Evolutionary conservation across 768 basidiomycete species (phyloP).

Genomic region (Strobilomyces confusus): DNA sequence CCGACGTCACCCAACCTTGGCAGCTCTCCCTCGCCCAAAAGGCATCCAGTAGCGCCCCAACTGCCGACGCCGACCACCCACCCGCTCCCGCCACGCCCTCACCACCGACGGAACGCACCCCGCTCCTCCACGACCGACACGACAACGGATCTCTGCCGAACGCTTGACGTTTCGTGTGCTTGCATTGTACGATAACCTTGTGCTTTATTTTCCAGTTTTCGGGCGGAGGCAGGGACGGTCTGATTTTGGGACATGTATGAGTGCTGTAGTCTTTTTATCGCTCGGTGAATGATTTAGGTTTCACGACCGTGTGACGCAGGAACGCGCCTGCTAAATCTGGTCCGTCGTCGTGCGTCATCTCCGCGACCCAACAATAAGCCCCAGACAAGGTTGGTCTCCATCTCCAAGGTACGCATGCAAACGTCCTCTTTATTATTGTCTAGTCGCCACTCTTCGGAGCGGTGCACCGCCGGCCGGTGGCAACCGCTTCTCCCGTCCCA

Average conservation of each 20-base stretch:
- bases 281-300: constrained; percentile 20
- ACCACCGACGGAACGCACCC: constrained; percentile 31
- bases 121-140: constrained; percentile 26
- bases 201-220: constrained; percentile 4
- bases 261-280: constrained; percentile 19
- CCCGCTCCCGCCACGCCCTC: constrained; percentile 13
- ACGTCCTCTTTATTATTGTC: constrained; percentile 20
- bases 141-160: constrained; percentile 11
- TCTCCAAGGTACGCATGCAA: constrained; percentile 29
- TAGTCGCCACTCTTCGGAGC: constrained; percentile 4
- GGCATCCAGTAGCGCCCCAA: constrained; percentile 1
- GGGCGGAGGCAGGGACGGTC: neutral
- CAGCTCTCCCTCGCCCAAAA: constrained; percentile 22
- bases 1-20: constrained; percentile 76
- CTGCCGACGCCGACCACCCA: neutral
- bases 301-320: constrained; percentile 10
- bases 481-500: constrained; percentile 17
- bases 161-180: constrained; percentile 6
- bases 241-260: constrained; percentile 7
- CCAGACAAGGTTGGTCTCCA: constrained; percentile 25
- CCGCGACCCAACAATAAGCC: constrained; percentile 26
- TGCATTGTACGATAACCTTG: constrained; percentile 26
- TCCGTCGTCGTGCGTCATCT: constrained; percentile 5
- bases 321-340: constrained; percentile 9
- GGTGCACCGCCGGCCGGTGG: constrained; percentile 4